Evolutionary conservation across 768 basidiomycete species (phyloP).

Genomic region (Chlorophyllum brunneum): DNA sequence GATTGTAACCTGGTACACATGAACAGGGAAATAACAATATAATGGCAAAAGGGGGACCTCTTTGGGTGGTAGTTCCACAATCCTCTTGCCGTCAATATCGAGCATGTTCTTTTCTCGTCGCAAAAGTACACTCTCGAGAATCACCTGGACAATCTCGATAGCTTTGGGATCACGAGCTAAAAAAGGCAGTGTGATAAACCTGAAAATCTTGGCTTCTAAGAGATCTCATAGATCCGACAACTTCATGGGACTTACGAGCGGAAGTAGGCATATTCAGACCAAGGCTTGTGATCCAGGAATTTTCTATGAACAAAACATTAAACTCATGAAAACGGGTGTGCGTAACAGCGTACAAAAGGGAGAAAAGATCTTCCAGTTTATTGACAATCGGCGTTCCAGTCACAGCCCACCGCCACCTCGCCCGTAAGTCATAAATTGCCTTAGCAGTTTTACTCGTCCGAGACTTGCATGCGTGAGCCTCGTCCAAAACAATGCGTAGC

Average conservation of each 20-base stretch:
- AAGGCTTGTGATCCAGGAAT: conserved; percentile 74
- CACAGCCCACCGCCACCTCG: conserved; percentile 84
- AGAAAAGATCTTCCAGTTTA: conserved; percentile 86
- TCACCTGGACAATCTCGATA: conserved; percentile 92
- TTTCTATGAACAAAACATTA: conserved; percentile 40
- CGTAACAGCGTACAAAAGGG: conserved; percentile 52
- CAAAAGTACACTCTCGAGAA: conserved; percentile 82
- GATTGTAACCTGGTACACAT: conserved; percentile 46
- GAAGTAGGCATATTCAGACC: conserved; percentile 86
- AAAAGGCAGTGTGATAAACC: conserved; percentile 91
- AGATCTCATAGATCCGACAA: not conserved
- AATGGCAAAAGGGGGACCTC: conserved; percentile 42
- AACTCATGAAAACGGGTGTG: not conserved
- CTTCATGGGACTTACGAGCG: conserved; percentile 63
- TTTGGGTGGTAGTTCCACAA: conserved; percentile 86
- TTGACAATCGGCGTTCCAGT: conserved; percentile 97
- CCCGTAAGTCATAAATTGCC: conserved; percentile 81
- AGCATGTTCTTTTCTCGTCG: conserved; percentile 93
- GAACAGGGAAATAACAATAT: not conserved
- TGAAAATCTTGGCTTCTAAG: conserved; percentile 22
- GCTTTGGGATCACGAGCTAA: conserved; percentile 88
- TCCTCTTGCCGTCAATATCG: conserved; percentile 79
- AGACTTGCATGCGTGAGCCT: conserved; percentile 94
- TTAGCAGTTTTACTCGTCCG: conserved; percentile 83
- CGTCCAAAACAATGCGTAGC: conserved; percentile 83